A percentile compares a stretch with the other conserved stretches of the same genome.
These are phyloP conservation scores for Phytophthora citricola DNA, from an alignment of 352 stramenopile species.

Conservation along the genomic window DNA sequence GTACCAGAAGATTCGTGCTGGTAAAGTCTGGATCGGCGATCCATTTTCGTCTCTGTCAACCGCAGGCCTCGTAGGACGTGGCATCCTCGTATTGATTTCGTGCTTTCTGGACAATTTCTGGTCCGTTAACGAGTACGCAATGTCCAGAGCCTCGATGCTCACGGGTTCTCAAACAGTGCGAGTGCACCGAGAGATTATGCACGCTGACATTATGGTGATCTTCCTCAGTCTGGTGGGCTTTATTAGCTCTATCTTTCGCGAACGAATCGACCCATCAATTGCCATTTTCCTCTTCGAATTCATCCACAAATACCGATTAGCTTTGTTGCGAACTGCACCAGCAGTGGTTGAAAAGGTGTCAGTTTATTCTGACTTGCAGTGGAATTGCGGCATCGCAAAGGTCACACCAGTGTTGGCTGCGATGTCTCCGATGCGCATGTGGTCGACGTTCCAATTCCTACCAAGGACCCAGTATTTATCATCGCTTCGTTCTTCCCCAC, in stretches of 20 bases:
- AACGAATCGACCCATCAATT: constrained; percentile 37
- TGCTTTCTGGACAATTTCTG: constrained; percentile 48
- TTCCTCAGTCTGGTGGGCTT: constrained; percentile 35
- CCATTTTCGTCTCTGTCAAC: constrained; percentile 47
- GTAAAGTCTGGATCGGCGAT: constrained; percentile 54
- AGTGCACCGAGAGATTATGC: constrained; percentile 42
- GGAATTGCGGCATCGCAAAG: constrained; percentile 9
- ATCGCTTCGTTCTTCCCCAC: constrained; percentile 27
- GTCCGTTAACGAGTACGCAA: constrained; percentile 44
- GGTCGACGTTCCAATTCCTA: constrained; percentile 30
- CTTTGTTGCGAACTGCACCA: constrained; percentile 15
- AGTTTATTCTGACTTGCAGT: constrained; percentile 20
- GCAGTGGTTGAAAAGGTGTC: constrained; percentile 16
- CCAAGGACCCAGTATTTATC: constrained; percentile 28
- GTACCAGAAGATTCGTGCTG: constrained; percentile 35
- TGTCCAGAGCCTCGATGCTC: constrained; percentile 33
- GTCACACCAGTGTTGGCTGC: constrained; percentile 9
- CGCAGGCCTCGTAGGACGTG: constrained; percentile 22
- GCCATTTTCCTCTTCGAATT: constrained; percentile 40
- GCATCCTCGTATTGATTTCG: constrained; percentile 30
- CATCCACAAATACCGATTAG: constrained; percentile 25
- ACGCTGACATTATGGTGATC: constrained; percentile 40
- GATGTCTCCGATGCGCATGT: constrained; percentile 36
- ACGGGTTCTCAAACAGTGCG: constrained; percentile 15
- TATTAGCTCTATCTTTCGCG: constrained; percentile 33